Percentiles rank a stretch among this genome's conserved stretches.
These are phyloP conservation scores for Salix caprea DNA, from an alignment of 345 rosid genomes.

Conservation along the genomic window DNA sequence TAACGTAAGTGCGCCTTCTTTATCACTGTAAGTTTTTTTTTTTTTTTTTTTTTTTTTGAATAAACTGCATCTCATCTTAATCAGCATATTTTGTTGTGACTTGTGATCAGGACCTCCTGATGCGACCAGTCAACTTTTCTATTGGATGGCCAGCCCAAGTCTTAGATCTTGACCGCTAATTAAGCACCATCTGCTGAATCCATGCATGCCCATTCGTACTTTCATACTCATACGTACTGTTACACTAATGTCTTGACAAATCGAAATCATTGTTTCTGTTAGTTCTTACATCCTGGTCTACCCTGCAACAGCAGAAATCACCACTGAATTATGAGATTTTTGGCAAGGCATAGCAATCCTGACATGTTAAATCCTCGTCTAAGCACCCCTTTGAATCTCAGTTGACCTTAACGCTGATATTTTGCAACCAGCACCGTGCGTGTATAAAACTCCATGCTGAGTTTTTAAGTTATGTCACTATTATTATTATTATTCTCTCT, in stretches of 20 bases:
- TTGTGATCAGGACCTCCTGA: slow-evolving; percentile 20
- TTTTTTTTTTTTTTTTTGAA: slow-evolving; percentile 1
- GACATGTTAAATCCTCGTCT: not conserved
- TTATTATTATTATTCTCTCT: not conserved
- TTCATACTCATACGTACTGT: too few species aligned
- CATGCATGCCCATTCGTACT: too few species aligned
- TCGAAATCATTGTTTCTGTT: too few species aligned
- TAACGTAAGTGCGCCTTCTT: slow-evolving; percentile 22
- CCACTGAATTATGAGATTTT: not conserved
- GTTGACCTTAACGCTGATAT: not conserved
- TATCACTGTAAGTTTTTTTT: not conserved
- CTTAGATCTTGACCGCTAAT: not conserved
- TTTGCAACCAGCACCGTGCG: not conserved
- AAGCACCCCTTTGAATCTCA: slow-evolving; percentile 11
- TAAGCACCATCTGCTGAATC: too few species aligned
- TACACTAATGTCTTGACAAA: too few species aligned
- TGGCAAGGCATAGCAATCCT: not conserved
- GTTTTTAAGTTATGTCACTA: not conserved
- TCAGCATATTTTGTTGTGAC: slow-evolving; percentile 18
- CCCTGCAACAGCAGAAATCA: too few species aligned
- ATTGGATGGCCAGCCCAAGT: slow-evolving; percentile 23
- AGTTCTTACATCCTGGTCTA: too few species aligned
- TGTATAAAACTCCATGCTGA: not conserved
- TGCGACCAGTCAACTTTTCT: slow-evolving; percentile 21
- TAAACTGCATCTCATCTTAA: slow-evolving; percentile 19